These are phyloP conservation scores for Botrytis fabae DNA, from an alignment of 2,329 filamentous ascomycete genomes.

Conservation along the genomic window DNA sequence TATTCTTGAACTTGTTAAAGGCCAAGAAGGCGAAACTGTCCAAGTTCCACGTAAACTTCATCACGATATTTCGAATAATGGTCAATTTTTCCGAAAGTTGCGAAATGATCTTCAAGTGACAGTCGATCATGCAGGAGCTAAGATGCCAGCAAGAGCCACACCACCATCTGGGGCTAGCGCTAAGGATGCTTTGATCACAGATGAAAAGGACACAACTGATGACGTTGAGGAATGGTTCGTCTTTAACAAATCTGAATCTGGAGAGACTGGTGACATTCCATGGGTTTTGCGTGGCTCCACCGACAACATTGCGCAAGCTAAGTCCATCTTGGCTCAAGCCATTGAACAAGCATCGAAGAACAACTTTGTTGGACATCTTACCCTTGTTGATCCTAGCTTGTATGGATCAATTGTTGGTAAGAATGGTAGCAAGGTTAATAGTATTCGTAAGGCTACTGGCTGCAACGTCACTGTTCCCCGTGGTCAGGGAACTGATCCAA, in stretches of 20 bases:
- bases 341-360: conserved; percentile 70
- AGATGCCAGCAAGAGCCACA: conserved; percentile 68
- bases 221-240: conserved; percentile 82
- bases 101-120: conserved; percentile 84
- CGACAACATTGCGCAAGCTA: conserved; percentile 81
- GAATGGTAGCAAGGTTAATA: conserved; percentile 87
- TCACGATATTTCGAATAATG: conserved; percentile 82
- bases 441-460: conserved; percentile 86
- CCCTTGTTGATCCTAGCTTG: conserved; percentile 75
- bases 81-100: conserved; percentile 89
- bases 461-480: conserved; percentile 93
- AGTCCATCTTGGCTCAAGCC: conserved; percentile 69
- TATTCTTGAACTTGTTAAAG: conserved; percentile 75
- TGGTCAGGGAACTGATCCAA: conserved; percentile 76
- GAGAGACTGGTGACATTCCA: conserved; percentile 68
- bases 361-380: conserved; percentile 70
- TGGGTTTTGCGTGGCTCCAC: conserved; percentile 83
- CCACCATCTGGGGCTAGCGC: conserved; percentile 59
- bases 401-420: conserved; percentile 90
- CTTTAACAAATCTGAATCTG: conserved; percentile 59
- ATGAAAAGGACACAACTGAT: conserved; percentile 65
- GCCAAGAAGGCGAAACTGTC: conserved; percentile 85
- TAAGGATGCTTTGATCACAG: conserved; percentile 86
- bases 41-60: conserved; percentile 80
- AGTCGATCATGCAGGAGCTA: conserved; percentile 84